phyloP scores from a whole-genome alignment of 1,284 basidiomycete genomes.

The Ustilago shanxiensis region DNA sequence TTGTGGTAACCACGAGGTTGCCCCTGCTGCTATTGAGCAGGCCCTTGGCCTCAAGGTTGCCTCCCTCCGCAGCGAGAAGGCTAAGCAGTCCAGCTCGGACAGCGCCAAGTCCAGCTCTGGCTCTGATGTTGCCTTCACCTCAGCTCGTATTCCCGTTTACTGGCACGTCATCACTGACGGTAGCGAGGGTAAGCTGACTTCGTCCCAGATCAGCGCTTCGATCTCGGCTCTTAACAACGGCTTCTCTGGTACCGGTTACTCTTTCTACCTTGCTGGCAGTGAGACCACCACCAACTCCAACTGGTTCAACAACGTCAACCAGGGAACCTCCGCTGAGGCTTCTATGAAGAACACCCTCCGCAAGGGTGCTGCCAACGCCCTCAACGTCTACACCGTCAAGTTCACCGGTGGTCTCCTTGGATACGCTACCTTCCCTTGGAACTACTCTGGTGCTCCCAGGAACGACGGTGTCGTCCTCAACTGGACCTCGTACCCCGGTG shows the following conservation, averaged over 20 bases:
- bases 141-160: conserved; percentile 43
- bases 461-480: conserved; percentile 65
- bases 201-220: conserved; percentile 63
- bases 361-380: conserved; percentile 72
- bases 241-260: conserved; percentile 72
- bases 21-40: conserved; percentile 26
- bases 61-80: not conserved
- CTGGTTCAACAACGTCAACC: conserved; percentile 74
- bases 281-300: conserved; percentile 71
- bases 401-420: conserved; percentile 45
- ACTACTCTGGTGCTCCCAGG: conserved; percentile 62
- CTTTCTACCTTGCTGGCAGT: conserved; percentile 73
- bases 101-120: conserved; percentile 1
- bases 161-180: conserved; percentile 54
- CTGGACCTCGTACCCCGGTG: conserved; percentile 71
- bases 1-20: conserved; percentile 27
- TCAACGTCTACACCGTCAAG: conserved; percentile 75
- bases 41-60: conserved; percentile 22
- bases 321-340: conserved; percentile 72
- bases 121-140: conserved; percentile 18
- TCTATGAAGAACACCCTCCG: conserved; percentile 75
- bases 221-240: conserved; percentile 74
- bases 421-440: conserved; percentile 74
- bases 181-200: conserved; percentile 39
- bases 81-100: not conserved